Evolutionary conservation across 2,329 filamentous ascomycete genomes (phyloP), one percentile per base, ranked within the genome.

Genomic region (Aspergillus oerlinghausenensis): DNA sequence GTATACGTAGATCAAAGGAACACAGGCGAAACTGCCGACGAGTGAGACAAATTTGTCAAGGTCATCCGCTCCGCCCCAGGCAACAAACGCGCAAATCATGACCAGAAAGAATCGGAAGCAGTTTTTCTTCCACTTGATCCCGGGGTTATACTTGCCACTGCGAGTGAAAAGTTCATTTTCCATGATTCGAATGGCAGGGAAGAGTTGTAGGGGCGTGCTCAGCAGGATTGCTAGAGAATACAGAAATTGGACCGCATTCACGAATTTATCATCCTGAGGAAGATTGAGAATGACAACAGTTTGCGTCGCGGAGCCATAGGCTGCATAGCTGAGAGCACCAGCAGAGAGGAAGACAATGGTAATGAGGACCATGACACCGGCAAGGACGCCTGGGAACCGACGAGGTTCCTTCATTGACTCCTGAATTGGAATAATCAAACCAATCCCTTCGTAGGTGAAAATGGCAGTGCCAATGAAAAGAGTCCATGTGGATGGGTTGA

Each of bases 81-180:
- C 93, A 63, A 99, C 88, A 57, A 86, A 76, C 0, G 92, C 89
- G 69, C 94, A 97, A 25, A 94, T 75, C 67, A 90, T 84, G 51
- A 97, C 94, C 60, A 97, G 85, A 70, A 93, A 87, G 80, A 97
- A 99, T 54, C 94, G 88, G 80, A 96, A 99, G 35, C 88, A 79
- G 66, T 99, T 99, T 85, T 99, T 99, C 82, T 97, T 90, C 94
- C 94, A 99, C 79, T 99, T 99, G 80, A 99, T 96, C 70, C 90
- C 94, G 0, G 92, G 92, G 71, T 97, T 97, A 78, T 97, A 96
- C 76, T 99, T 99, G 65, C 94, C 92, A 60, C 92, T 96, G 70
- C 89, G 84, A 25, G 90, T 96, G 74, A 97, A 99, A 6, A 97
- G 81, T 63, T 92, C 91, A 66, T 96, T 96, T 75, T 96, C 92